Percentiles rank a stretch among this genome's conserved stretches.
These are phyloP conservation scores for Tetrapisispora phaffii DNA, from an alignment of 805 yeast species.

Conservation along the genomic window DNA sequence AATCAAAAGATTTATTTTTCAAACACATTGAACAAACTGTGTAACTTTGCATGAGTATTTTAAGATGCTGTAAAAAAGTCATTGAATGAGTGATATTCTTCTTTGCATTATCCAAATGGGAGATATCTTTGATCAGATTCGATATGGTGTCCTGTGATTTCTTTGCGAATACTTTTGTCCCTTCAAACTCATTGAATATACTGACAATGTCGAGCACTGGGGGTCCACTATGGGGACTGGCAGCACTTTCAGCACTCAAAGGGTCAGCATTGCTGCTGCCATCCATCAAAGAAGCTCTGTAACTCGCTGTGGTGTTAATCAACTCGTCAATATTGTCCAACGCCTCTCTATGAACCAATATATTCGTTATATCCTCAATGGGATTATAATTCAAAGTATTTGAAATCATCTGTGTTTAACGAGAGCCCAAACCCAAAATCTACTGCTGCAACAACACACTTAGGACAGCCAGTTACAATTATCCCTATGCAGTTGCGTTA, in stretches of 20 bases:
- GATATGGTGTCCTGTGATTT: constrained; percentile 54
- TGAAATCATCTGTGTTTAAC: constrained; percentile 22
- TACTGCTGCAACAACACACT: too few relatives aligned
- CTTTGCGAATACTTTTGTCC: constrained; percentile 76
- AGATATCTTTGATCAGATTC: constrained; percentile 66
- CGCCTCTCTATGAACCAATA: constrained; percentile 44
- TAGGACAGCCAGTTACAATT: too few relatives aligned
- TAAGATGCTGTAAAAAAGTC: constrained; percentile 78
- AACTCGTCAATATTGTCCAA: constrained; percentile 43
- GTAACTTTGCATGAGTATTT: constrained; percentile 57
- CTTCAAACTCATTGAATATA: constrained; percentile 41
- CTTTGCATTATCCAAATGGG: constrained; percentile 71
- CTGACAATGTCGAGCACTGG: constrained; percentile 14
- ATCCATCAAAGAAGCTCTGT: constrained; percentile 40
- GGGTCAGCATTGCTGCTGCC: background rate
- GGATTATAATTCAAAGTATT: constrained; percentile 43
- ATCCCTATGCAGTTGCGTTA: too few relatives aligned
- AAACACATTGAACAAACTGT: constrained; percentile 14
- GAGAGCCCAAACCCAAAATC: too few relatives aligned
- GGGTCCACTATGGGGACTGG: background rate
- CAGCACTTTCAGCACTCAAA: constrained; percentile 3
- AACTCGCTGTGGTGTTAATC: constrained; percentile 39
- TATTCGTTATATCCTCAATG: constrained; percentile 37
- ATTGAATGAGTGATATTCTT: constrained; percentile 73
- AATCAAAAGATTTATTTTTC: constrained; percentile 8